Base-by-base conservation (phyloP, 306 rosid genomes). In the Vigna trinervia region DNA sequence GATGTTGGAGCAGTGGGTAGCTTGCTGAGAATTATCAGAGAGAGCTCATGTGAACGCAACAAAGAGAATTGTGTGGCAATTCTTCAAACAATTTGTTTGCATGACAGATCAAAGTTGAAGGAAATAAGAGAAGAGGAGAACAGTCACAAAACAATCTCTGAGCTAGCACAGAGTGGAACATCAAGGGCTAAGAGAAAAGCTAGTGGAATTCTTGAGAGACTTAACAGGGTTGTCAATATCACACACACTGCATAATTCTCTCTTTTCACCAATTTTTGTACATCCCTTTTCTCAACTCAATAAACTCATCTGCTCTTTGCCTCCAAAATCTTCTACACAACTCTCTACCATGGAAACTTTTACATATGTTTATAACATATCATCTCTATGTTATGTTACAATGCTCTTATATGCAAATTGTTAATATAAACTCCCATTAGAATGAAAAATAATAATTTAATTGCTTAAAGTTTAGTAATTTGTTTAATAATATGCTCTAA, bases 141-240 rank as follows among this genome's bases (percentile, higher is more conserved):
- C 22, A 76, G 19, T 0, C 46, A 87, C 47, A 85, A 91, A 83
- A 90, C 94, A 32, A 84, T 94, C 58, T 87, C 98, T 12, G 91
- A 89, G 75, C 88, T 94, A 56, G 86, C 93, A 67, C 71, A 78
- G 78, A 92, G 75, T 84, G 98, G 98, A 81, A 94, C 96, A 61
- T 87, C 98, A 70, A 92, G 98, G 83, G 97, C 98, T 8, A 90
- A 90, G 83, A 90, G 96, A 34, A 92, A 94, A 78, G 98, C 98
- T 61, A 84, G 78, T 77, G 93, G 94, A 79, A 89, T 94, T 76
- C 94, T 94, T n/a, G 98, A 90, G 78, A 89, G 98, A 83, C 74
- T 94, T 75, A 86, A 92, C 88, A 85, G 90, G 82, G 85, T 76
- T 77, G 90, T 92, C 66, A 85, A 92, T 85, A 86, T 89, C 74